Evolutionary conservation across 768 basidiomycete species (phyloP).

Genomic region (Tubosaeta sp.): DNA sequence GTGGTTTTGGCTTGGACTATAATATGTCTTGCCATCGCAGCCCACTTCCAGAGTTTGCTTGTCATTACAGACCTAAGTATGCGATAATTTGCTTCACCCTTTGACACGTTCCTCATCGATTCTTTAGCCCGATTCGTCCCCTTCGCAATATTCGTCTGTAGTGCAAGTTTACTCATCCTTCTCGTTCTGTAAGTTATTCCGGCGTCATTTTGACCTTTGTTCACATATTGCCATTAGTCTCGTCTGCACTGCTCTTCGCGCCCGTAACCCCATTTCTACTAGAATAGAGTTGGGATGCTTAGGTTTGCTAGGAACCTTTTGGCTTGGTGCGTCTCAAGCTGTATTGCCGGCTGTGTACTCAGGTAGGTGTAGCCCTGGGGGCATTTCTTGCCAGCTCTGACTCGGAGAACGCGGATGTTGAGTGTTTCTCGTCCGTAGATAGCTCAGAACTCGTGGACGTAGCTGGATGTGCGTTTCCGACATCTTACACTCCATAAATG

Average conservation of each 20-base stretch:
- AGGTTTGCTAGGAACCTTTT: constrained; percentile 69
- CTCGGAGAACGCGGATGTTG: constrained; percentile 74
- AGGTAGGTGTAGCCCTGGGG: constrained; percentile 55
- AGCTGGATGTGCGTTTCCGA: constrained; percentile 56
- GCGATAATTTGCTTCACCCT: constrained; percentile 19
- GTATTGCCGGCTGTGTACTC: constrained; percentile 6
- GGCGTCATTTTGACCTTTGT: not conserved
- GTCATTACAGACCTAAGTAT: constrained; percentile 77
- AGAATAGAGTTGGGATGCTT: constrained; percentile 70
- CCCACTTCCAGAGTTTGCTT: constrained; percentile 68
- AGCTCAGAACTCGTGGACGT: constrained; percentile 51
- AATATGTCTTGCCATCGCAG: constrained; percentile 76
- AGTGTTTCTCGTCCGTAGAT: constrained; percentile 64
- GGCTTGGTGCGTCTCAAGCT: constrained; percentile 56
- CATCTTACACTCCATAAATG: constrained; percentile 1
- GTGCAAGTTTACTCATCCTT: constrained; percentile 64
- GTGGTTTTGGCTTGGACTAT: constrained; percentile 69
- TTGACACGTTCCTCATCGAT: constrained; percentile 1
- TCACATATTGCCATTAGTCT: constrained; percentile 38
- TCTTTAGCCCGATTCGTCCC: constrained; percentile 77
- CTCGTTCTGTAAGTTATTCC: constrained; percentile 52
- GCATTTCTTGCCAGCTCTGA: constrained; percentile 70
- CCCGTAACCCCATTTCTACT: constrained; percentile 75
- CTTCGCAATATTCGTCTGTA: constrained; percentile 78
- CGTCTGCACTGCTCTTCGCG: constrained; percentile 57